A percentile compares a stretch with the other conserved stretches of the same genome.
phyloP scores from a whole-genome alignment of 495 filamentous ascomycete species.

The Hypoxylon trugodes region DNA sequence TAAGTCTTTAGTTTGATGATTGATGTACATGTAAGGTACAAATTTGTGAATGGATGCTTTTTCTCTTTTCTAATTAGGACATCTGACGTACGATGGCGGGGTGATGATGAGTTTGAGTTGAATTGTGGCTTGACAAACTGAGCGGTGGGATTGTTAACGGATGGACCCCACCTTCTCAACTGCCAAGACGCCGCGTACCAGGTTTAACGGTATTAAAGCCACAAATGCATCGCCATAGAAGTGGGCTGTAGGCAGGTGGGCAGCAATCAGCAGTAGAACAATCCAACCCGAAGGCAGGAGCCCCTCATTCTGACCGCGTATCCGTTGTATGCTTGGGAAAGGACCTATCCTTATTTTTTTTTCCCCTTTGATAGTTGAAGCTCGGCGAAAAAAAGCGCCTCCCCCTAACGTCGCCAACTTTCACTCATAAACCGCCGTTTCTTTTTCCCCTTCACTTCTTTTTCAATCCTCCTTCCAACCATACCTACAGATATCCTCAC shows the following conservation, averaged over 20 bases:
- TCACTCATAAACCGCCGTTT: constrained; percentile 10
- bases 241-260: constrained; percentile 4
- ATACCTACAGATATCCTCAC: constrained; percentile 12
- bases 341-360: constrained; percentile 25
- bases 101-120: constrained; percentile 15
- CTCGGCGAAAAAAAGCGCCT: constrained; percentile 24
- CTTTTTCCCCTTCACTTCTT: constrained; percentile 1
- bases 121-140: constrained; percentile 32
- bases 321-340: constrained; percentile 9
- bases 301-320: constrained; percentile 41
- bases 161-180: neutral
- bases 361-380: constrained; percentile 33
- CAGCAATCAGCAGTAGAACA: constrained; percentile 22
- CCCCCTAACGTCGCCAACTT: constrained; percentile 18
- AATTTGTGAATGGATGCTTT: constrained; percentile 8
- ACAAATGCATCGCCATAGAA: constrained; percentile 20
- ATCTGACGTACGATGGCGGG: constrained; percentile 27
- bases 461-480: constrained; percentile 6
- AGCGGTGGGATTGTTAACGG: neutral
- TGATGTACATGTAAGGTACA: neutral
- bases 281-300: constrained; percentile 31
- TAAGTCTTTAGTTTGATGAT: neutral
- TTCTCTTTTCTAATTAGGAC: neutral
- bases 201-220: constrained; percentile 1
- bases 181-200: neutral